Conservation (phyloP, 1,284 basidiomycete species). For the Athelia sp. region DNA sequence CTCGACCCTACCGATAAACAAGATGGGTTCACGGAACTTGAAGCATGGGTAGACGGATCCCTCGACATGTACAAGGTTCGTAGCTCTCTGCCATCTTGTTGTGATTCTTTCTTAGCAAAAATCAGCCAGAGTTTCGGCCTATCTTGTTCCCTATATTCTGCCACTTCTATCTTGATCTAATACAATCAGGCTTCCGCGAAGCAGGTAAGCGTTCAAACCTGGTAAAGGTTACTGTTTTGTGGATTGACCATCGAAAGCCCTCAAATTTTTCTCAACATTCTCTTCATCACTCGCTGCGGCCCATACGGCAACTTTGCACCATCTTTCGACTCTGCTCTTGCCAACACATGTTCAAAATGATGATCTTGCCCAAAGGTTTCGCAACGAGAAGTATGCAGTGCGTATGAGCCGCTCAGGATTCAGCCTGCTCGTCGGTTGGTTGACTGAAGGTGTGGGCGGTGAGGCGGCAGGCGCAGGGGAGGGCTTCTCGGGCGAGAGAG, state of each 20-base stretch:
- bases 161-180: constrained; percentile 94
- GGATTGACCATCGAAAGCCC: constrained; percentile 39
- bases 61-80: constrained; percentile 80
- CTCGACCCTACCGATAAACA: constrained; percentile 88
- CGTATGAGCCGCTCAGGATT: constrained; percentile 92
- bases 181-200: constrained; percentile 86
- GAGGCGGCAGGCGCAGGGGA: constrained; percentile 79
- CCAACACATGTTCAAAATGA: constrained; percentile 85
- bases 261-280: constrained; percentile 73
- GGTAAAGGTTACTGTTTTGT: background rate
- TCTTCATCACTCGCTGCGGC: constrained; percentile 64
- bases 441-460: constrained; percentile 88
- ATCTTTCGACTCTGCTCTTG: constrained; percentile 79
- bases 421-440: constrained; percentile 90
- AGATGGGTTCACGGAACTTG: constrained; percentile 81
- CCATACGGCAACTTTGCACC: constrained; percentile 74
- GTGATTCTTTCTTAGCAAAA: constrained; percentile 7
- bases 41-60: constrained; percentile 91
- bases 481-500: constrained; percentile 78
- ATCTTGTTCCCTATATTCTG: constrained; percentile 95
- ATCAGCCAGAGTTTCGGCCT: constrained; percentile 86
- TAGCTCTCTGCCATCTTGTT: constrained; percentile 13
- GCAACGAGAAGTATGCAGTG: constrained; percentile 88
- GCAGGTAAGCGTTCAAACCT: constrained; percentile 55
- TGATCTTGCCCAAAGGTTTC: constrained; percentile 79